These are phyloP conservation scores for Epichloe coenophiala DNA, from an alignment of 2,329 filamentous ascomycete genomes.

Conservation along the genomic window DNA sequence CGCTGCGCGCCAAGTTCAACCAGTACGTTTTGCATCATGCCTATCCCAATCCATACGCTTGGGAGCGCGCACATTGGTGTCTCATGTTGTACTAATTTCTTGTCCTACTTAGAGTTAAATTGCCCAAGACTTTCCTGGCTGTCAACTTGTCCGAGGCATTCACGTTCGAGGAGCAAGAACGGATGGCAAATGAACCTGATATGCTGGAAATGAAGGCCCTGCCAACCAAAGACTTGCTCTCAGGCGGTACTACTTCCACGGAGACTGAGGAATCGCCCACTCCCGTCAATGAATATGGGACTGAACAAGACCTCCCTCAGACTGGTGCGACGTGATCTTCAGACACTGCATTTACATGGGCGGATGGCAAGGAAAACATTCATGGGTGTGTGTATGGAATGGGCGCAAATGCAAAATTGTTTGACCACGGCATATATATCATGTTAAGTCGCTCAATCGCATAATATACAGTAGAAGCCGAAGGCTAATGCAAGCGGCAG, in stretches of 20 bases:
- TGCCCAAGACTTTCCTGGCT: slow-evolving; percentile 52
- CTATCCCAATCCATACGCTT: slow-evolving; percentile 5
- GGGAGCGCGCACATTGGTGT: neutral
- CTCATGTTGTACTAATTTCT: neutral
- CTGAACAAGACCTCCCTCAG: neutral
- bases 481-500: too few species aligned
- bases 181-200: slow-evolving; percentile 33
- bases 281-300: neutral
- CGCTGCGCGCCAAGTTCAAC: slow-evolving; percentile 84
- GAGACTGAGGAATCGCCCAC: neutral
- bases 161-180: slow-evolving; percentile 43
- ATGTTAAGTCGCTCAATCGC: too few species aligned
- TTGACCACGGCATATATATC: too few species aligned
- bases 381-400: neutral
- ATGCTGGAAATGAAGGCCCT: slow-evolving; percentile 33
- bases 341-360: neutral
- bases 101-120: slow-evolving; percentile 38
- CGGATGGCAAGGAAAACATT: neutral
- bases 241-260: slow-evolving; percentile 1
- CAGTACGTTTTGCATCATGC: slow-evolving; percentile 45
- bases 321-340: neutral
- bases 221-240: slow-evolving; percentile 17
- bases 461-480: too few species aligned
- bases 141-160: slow-evolving; percentile 52
- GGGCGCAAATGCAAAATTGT: neutral